Evolutionary conservation across 2,329 filamentous ascomycete species (phyloP), one percentile per base, ranked within the genome.

Genomic region (Alternaria incomplexa): DNA sequence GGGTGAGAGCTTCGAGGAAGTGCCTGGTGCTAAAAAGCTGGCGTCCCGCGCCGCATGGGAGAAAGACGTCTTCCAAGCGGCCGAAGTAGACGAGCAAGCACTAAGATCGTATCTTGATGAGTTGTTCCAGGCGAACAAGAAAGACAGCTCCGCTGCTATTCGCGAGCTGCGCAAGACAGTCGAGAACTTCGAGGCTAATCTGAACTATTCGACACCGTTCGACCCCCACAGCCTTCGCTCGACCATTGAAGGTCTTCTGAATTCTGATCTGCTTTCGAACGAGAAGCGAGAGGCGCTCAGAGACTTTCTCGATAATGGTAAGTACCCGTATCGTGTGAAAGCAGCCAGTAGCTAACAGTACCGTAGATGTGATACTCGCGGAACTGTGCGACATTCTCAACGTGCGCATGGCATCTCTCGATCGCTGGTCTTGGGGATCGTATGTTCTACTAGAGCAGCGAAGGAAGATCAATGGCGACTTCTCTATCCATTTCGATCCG

Each of bases 211-310:
- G 3, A 62, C 52, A 17, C 71, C 71, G 36, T 83, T 86, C 72
- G 74, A 69, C 43, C 46, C 69, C 0, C 2, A 17, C 0, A 78
- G 74, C 1, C 66, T 86, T 20, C 71, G 67, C 25, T 82, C 79
- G 80, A 73, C 79, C 10, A 83, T 85, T 11, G 61, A 79, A 11
- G 81, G 83, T 0, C 79, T 87, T 3, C 69, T 82, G 22, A 69
- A 75, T 4, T 83, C 83, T 0, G 83, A 84, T 32, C 74, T 85
- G 0, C 77, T 86, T 4, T 80, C 81, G 5, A 75, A 78, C 25
- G 76, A 77, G 22, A 79, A 80, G 59, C 69, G 76, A n/a, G 72
- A 75, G 40, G 72, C 71, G 7, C 64, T 77, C 9, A 74, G 72
- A n/a, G 77, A 78, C 62, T 78, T 78, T 23, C 63, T 75, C 4